phyloP scores from a whole-genome alignment of 768 basidiomycete genomes.

The Tylopilus sp. region DNA sequence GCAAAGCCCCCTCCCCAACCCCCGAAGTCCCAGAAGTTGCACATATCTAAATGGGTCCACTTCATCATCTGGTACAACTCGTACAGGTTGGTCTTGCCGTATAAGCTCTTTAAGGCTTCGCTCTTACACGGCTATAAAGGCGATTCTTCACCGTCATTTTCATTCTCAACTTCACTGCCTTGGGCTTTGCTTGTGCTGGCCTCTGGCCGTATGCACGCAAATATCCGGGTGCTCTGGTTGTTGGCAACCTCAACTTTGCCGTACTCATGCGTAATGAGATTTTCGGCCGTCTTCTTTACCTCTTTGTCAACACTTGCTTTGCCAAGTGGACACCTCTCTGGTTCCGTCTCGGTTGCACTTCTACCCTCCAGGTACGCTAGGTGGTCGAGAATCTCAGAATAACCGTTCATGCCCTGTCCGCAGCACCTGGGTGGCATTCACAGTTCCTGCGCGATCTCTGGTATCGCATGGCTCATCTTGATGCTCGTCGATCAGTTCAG shows the following conservation, averaged over 20 bases:
- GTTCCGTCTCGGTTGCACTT: slow-evolving; percentile 71
- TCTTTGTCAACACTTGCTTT: slow-evolving; percentile 67
- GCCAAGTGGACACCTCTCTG: slow-evolving; percentile 81
- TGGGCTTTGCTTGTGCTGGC: slow-evolving; percentile 57
- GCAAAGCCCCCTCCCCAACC: slow-evolving; percentile 34
- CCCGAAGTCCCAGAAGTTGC: slow-evolving; percentile 47
- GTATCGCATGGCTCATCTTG: slow-evolving; percentile 65
- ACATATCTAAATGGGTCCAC: slow-evolving; percentile 55
- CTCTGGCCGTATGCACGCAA: slow-evolving; percentile 65
- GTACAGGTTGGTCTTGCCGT: slow-evolving; percentile 49
- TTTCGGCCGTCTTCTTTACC: slow-evolving; percentile 74
- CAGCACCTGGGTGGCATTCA: slow-evolving; percentile 81
- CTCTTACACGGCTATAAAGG: slow-evolving; percentile 33
- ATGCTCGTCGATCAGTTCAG: slow-evolving; percentile 58
- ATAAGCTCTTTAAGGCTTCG: background rate
- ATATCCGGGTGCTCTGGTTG: slow-evolving; percentile 68
- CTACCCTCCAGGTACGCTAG: slow-evolving; percentile 55
- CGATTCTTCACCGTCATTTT: slow-evolving; percentile 71
- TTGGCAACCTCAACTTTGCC: slow-evolving; percentile 69
- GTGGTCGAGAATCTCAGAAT: background rate
- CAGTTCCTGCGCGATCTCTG: slow-evolving; percentile 69
- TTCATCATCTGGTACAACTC: slow-evolving; percentile 77
- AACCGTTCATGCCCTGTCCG: slow-evolving; percentile 6
- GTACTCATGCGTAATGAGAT: slow-evolving; percentile 81
- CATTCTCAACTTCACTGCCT: slow-evolving; percentile 54